Percentiles rank a stretch among this genome's conserved stretches.
These are phyloP conservation scores for Candida ipomoeae DNA, from an alignment of 805 yeast genomes.

Conservation along the genomic window DNA sequence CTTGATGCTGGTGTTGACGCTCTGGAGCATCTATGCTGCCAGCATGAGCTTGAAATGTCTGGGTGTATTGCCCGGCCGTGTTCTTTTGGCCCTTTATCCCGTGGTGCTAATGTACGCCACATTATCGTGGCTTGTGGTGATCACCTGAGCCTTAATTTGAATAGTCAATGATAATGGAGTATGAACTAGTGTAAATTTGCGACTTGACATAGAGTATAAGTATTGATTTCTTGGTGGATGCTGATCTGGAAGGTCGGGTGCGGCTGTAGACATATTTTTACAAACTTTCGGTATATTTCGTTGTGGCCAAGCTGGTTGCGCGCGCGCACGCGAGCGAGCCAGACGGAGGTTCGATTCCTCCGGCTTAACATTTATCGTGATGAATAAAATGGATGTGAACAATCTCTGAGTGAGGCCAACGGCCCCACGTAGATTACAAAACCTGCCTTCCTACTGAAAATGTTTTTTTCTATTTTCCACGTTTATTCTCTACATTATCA, in stretches of 20 bases:
- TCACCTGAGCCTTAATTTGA: conserved; percentile 34
- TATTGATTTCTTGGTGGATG: too few relatives aligned
- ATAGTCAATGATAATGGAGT: background rate
- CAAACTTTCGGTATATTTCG: conserved; percentile 5
- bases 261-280: background rate
- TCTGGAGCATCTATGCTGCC: conserved; percentile 66
- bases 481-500: too few relatives aligned
- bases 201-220: too few relatives aligned
- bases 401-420: conserved; percentile 45
- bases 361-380: conserved; percentile 27
- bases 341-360: conserved; percentile 23
- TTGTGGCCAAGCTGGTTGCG: conserved; percentile 17
- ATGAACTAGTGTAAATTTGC: background rate
- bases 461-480: conserved; percentile 11
- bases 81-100: conserved; percentile 61
- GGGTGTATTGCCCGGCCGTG: conserved; percentile 61
- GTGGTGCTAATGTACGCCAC: conserved; percentile 59
- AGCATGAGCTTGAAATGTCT: conserved; percentile 57
- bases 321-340: conserved; percentile 4
- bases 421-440: conserved; percentile 40
- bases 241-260: too few relatives aligned
- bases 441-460: conserved; percentile 51
- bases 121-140: conserved; percentile 63
- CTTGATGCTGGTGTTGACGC: conserved; percentile 42
- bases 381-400: conserved; percentile 48